These are phyloP conservation scores for Boletus sp. DNA, from an alignment of 768 basidiomycete species.

Conservation along the genomic window DNA sequence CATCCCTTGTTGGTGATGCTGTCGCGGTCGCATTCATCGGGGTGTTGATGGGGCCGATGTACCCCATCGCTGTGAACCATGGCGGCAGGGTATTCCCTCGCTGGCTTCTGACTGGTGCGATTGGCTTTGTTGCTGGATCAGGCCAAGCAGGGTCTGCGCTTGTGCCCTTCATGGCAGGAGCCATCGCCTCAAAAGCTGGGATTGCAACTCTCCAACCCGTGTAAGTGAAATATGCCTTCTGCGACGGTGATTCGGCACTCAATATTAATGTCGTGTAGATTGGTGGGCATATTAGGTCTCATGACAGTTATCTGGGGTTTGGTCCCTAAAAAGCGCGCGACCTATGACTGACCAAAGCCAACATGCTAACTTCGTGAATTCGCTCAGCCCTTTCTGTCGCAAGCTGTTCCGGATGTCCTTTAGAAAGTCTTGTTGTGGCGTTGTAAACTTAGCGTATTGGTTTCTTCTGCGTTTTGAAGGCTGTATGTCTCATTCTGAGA, in stretches of 20 bases:
- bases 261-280: constrained; percentile 6
- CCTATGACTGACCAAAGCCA: constrained; percentile 1
- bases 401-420: not conserved
- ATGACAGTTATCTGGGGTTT: constrained; percentile 40
- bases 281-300: constrained; percentile 38
- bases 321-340: constrained; percentile 30
- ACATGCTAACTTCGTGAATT: not conserved
- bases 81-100: constrained; percentile 35
- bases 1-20: constrained; percentile 61
- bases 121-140: constrained; percentile 54
- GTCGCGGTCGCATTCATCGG: constrained; percentile 66
- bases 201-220: constrained; percentile 48
- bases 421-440: no score
- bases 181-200: constrained; percentile 40
- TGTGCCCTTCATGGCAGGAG: constrained; percentile 52
- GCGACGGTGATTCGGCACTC: not conserved
- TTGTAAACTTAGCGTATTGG: not conserved
- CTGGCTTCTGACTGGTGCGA: constrained; percentile 35
- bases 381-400: not conserved
- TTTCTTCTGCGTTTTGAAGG: not conserved
- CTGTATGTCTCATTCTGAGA: not conserved
- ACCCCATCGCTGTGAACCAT: constrained; percentile 50
- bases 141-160: constrained; percentile 51
- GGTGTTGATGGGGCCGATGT: constrained; percentile 72
- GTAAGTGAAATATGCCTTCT: constrained; percentile 32